These are phyloP conservation scores for Apiosordaria backusii DNA, from an alignment of 495 filamentous ascomycete species.

Conservation along the genomic window DNA sequence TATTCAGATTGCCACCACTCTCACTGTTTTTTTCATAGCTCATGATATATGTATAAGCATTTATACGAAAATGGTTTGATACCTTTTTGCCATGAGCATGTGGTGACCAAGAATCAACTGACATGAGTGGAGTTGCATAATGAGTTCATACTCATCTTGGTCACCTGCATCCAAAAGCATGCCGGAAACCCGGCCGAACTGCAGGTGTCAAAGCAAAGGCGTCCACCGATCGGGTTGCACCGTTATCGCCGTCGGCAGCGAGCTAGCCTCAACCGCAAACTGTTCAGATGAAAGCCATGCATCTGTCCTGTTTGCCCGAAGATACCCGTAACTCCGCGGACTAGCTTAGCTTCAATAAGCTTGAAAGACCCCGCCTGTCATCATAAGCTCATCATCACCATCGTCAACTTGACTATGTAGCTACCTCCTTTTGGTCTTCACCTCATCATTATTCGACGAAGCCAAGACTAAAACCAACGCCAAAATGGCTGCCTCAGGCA, in stretches of 20 bases:
- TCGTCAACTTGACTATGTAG: too few species aligned
- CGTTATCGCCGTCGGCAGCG: neutral
- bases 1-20: too few species aligned
- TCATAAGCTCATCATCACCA: too few species aligned
- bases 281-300: neutral
- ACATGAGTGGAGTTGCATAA: too few species aligned
- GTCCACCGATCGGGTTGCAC: neutral
- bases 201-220: neutral
- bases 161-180: neutral
- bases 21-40: too few species aligned
- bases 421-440: too few species aligned
- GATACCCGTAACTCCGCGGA: neutral
- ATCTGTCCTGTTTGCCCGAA: neutral
- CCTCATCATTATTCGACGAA: too few species aligned
- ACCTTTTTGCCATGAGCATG: too few species aligned
- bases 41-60: too few species aligned
- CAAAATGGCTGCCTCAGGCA: constrained; percentile 8
- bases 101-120: too few species aligned
- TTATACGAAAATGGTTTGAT: too few species aligned
- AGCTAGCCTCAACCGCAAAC: neutral
- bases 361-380: neutral
- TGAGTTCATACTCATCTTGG: too few species aligned
- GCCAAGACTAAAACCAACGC: neutral
- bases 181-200: neutral
- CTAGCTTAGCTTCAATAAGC: neutral